Evolutionary conservation across 805 yeast species (phyloP), one percentile per base, ranked within the genome.

Genomic region (Tetrapisispora taiwanensis): DNA sequence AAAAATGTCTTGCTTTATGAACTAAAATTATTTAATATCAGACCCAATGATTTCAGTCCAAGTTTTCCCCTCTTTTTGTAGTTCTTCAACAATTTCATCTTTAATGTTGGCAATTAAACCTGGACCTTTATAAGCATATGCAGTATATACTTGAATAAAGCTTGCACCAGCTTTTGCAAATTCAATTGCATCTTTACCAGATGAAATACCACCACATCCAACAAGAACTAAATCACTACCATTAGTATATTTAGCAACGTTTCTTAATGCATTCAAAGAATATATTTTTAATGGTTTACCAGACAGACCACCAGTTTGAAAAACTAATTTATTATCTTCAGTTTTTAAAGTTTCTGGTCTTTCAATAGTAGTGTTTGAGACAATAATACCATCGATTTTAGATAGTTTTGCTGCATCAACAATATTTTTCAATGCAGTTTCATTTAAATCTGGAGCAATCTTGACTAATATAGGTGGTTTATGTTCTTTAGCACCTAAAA

Each of bases 181-280:
- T 52, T 89, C 97, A 40, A 89, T 68, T 0, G 89, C 97, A 59
- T 90, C 97, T 51, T 78, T 72, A 45, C 95, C 97, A 20, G 71
- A 66, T n/a, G 82, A 71, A 52, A 90, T 87, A 52, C 97, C 97
- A 46, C 97, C 97, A 66, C 96, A 88, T 30, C 97, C 97, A 51
- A 90, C 75, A 36, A 90, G 72, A 2, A 88, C 84, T 50, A 88
- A 63, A 43, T 78, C 72, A 1, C 83, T 74, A 48, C 77, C 85
- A 55, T 86, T 86, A 31, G 95, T 76, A 58, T 84, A 74, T 53
- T 84, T 80, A 46, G 92, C 78, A 53, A 90, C 77, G 1, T 75
- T 66, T 47, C 72, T 74, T 52, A 90, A 70, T 0, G 95, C 92
- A 49, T 76, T 67, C 46, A 90, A 68, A 1, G 95, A 71, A 42